Percentiles rank a stretch among this genome's conserved stretches.
phyloP scores from a whole-genome alignment of 345 rosid genomes.

The Populus davidiana region DNA sequence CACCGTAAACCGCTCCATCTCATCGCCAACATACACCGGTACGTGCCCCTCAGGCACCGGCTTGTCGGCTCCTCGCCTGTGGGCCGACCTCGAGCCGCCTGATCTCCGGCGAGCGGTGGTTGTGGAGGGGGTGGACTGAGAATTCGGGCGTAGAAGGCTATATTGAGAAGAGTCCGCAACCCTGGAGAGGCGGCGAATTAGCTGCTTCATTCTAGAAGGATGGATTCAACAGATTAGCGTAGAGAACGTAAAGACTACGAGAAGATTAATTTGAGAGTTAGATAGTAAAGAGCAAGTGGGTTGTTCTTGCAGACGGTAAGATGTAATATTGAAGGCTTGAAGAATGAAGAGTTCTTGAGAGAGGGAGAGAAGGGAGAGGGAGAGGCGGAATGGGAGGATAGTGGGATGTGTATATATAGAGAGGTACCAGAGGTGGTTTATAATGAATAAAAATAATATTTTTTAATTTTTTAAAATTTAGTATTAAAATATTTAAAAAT shows the following conservation, averaged over 20 bases:
- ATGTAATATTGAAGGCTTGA: not conserved
- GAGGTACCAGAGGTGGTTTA: not conserved
- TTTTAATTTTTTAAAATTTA: too few species aligned
- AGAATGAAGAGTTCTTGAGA: not conserved
- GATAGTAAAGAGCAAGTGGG: not conserved
- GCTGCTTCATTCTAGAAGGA: conserved; percentile 58
- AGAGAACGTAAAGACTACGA: not conserved
- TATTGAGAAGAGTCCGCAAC: conserved; percentile 84
- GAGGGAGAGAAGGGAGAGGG: not conserved
- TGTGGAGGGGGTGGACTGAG: conserved; percentile 12
- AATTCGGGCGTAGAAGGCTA: conserved; percentile 63
- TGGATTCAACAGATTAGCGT: not conserved
- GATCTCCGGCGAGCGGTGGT: conserved; percentile 12
- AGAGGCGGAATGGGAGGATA: not conserved
- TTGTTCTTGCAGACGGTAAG: not conserved
- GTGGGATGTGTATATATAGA: not conserved
- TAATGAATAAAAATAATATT: too few species aligned
- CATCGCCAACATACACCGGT: conserved; percentile 90
- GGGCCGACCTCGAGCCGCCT: not conserved
- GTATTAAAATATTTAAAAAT: too few species aligned
- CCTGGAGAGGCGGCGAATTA: conserved; percentile 83
- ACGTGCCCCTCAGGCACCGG: conserved; percentile 79
- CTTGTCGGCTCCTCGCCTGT: conserved; percentile 29
- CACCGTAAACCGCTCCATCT: conserved; percentile 85
- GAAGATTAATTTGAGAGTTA: not conserved